Percentiles rank a stretch among this genome's conserved stretches.
phyloP scores from a whole-genome alignment of 768 basidiomycete genomes.

The Xerocomus potaroensis region DNA sequence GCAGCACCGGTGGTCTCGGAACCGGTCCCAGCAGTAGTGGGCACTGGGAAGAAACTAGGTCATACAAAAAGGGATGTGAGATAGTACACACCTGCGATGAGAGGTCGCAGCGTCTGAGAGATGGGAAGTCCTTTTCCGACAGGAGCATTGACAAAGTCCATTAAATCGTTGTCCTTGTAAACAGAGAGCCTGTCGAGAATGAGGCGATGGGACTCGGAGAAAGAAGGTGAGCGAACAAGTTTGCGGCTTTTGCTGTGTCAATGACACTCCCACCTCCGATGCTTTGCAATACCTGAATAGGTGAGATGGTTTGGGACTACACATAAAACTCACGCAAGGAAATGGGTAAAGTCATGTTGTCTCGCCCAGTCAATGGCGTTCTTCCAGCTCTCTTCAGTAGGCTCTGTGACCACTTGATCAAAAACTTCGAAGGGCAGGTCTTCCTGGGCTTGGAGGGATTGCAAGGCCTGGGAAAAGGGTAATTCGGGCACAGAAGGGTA shows the following conservation, averaged over 20 bases:
- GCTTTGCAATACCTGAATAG: slow-evolving; percentile 34
- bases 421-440: slow-evolving; percentile 80
- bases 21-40: slow-evolving; percentile 83
- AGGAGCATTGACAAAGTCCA: slow-evolving; percentile 97
- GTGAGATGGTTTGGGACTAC: background rate
- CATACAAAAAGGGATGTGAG: background rate
- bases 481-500: background rate
- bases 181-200: slow-evolving; percentile 63
- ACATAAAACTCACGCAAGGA: slow-evolving; percentile 63
- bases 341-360: slow-evolving; percentile 86
- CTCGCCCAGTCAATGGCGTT: slow-evolving; percentile 88
- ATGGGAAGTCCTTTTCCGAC: slow-evolving; percentile 91
- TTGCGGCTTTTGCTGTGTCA: slow-evolving; percentile 94
- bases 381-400: slow-evolving; percentile 87
- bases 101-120: slow-evolving; percentile 63
- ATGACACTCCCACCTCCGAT: slow-evolving; percentile 94
- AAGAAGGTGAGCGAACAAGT: slow-evolving; percentile 52
- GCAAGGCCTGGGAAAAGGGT: slow-evolving; percentile 51
- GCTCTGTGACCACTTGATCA: slow-evolving; percentile 80
- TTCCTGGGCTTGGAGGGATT: slow-evolving; percentile 72
- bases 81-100: slow-evolving; percentile 64
- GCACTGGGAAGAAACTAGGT: slow-evolving; percentile 40
- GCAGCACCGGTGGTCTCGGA: slow-evolving; percentile 95
- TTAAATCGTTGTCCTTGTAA: slow-evolving; percentile 87
- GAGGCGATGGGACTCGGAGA: background rate